phyloP scores from a whole-genome alignment of 208 protist species.

The Leishmania tropica region DNA sequence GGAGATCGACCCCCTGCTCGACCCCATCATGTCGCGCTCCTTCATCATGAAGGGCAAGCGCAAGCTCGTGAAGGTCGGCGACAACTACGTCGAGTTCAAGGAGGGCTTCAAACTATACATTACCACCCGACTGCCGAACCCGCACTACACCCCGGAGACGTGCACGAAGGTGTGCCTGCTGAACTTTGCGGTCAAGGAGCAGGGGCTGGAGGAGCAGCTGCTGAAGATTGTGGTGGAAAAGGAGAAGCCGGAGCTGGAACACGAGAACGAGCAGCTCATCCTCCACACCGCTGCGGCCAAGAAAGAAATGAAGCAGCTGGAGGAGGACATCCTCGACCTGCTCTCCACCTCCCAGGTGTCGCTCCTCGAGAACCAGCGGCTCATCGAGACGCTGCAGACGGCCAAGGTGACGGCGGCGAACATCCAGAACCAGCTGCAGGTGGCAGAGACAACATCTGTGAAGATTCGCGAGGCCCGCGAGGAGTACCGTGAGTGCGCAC shows the following conservation, averaged over 20 bases:
- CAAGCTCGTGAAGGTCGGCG: constrained; percentile 95
- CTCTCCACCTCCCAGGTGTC: constrained; percentile 93
- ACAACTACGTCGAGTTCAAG: constrained; percentile 98
- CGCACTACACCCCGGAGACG: constrained; percentile 98
- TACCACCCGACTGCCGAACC: constrained; percentile 97
- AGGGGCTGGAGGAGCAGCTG: constrained; percentile 98
- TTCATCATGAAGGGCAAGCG: constrained; percentile 94
- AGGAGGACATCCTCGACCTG: constrained; percentile 97
- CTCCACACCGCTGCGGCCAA: constrained; percentile 93
- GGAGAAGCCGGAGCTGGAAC: constrained; percentile 98
- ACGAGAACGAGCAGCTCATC: constrained; percentile 97
- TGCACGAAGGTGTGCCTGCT: constrained; percentile 97
- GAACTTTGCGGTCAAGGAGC: constrained; percentile 98
- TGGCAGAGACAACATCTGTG: constrained; percentile 94
- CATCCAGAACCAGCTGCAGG: constrained; percentile 93
- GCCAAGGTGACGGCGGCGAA: constrained; percentile 97
- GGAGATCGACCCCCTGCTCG: constrained; percentile 97
- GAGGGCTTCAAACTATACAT: constrained; percentile 98
- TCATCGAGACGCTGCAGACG: constrained; percentile 97
- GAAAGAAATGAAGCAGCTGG: constrained; percentile 96
- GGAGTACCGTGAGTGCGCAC: constrained; percentile 95
- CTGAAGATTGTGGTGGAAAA: constrained; percentile 97
- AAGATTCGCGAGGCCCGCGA: constrained; percentile 97
- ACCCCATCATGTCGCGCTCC: constrained; percentile 95
- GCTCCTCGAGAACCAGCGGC: constrained; percentile 97